phyloP scores from a whole-genome alignment of 2,329 filamentous ascomycete genomes.

The Lachnum nothofagi region DNA sequence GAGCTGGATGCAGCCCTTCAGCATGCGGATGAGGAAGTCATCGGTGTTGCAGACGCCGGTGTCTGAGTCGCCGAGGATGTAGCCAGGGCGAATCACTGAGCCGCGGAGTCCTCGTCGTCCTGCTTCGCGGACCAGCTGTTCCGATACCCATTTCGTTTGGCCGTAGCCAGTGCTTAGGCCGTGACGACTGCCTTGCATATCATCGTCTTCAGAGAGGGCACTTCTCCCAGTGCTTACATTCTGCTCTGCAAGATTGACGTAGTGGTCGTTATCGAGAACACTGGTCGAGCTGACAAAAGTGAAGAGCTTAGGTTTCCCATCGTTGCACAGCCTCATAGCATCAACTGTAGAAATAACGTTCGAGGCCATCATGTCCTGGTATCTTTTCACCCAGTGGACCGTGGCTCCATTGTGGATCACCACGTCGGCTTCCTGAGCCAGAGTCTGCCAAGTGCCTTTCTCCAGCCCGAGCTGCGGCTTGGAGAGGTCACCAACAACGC shows the following conservation, averaged over 20 bases:
- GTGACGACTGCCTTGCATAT: conserved; percentile 68
- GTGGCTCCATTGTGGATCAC: conserved; percentile 75
- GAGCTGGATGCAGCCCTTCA: conserved; percentile 84
- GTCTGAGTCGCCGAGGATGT: conserved; percentile 69
- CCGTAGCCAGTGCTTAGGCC: conserved; percentile 85
- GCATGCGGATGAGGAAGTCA: conserved; percentile 82
- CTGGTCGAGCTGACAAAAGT: conserved; percentile 79
- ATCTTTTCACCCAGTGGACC: conserved; percentile 76
- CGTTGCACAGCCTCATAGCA: conserved; percentile 67
- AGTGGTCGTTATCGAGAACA: conserved; percentile 77
- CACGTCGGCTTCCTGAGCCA: conserved; percentile 62
- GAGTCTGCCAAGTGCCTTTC: conserved; percentile 54
- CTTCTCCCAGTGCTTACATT: conserved; percentile 55
- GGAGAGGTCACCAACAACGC: conserved; percentile 66
- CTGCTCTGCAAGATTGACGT: conserved; percentile 65
- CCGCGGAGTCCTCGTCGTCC: conserved; percentile 71
- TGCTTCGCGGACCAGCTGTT: conserved; percentile 69
- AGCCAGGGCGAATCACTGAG: conserved; percentile 75
- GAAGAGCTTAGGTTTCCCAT: conserved; percentile 72
- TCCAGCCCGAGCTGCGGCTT: conserved; percentile 68
- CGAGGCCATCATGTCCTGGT: conserved; percentile 62
- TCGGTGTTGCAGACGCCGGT: conserved; percentile 74
- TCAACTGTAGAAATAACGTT: conserved; percentile 83
- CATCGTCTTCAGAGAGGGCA: conserved; percentile 69
- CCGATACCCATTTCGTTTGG: conserved; percentile 78